Evolutionary conservation across 441 rosid species (phyloP).

Genomic region (Adansonia madagascariensis): DNA sequence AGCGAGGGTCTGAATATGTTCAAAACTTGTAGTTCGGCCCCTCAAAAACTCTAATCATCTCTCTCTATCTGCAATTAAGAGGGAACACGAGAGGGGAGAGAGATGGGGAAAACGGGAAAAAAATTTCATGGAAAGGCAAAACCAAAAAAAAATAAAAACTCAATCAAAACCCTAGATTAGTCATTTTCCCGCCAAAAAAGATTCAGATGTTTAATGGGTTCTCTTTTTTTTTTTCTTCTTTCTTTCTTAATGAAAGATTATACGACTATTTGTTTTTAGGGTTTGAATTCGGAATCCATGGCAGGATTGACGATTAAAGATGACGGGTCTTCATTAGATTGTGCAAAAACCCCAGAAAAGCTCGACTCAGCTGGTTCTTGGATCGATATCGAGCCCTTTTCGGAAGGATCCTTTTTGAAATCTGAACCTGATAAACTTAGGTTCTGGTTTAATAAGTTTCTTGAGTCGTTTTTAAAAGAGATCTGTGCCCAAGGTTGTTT

Average conservation of each 20-base stretch:
- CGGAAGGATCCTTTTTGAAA: conserved; percentile 9
- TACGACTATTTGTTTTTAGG: conserved; percentile 40
- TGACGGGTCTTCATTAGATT: conserved; percentile 44
- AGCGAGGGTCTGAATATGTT: conserved; percentile 45
- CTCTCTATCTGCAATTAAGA: conserved; percentile 32
- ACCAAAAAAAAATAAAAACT: neutral
- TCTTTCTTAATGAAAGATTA: conserved; percentile 19
- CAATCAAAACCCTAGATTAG: conserved; percentile 40
- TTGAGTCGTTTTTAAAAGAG: conserved; percentile 47
- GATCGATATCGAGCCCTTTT: conserved; percentile 31
- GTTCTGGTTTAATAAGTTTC: conserved; percentile 54
- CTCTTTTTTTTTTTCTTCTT: neutral
- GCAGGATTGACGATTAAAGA: conserved; percentile 66
- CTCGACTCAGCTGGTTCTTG: conserved; percentile 21
- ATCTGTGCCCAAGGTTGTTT: conserved; percentile 39
- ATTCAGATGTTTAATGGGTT: neutral
- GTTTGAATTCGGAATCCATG: conserved; percentile 53
- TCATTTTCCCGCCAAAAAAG: conserved; percentile 68
- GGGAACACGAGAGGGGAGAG: neutral
- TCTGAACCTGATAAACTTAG: conserved; percentile 34
- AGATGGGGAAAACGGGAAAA: conserved; percentile 23
- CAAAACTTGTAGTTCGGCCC: conserved; percentile 42
- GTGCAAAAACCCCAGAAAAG: conserved; percentile 30
- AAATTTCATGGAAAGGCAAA: conserved; percentile 1
- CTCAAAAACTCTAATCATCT: neutral